A percentile compares a stretch with the other conserved stretches of the same genome.
phyloP scores from a whole-genome alignment of 495 filamentous ascomycete genomes.

The Aspergillus nidulans region DNA sequence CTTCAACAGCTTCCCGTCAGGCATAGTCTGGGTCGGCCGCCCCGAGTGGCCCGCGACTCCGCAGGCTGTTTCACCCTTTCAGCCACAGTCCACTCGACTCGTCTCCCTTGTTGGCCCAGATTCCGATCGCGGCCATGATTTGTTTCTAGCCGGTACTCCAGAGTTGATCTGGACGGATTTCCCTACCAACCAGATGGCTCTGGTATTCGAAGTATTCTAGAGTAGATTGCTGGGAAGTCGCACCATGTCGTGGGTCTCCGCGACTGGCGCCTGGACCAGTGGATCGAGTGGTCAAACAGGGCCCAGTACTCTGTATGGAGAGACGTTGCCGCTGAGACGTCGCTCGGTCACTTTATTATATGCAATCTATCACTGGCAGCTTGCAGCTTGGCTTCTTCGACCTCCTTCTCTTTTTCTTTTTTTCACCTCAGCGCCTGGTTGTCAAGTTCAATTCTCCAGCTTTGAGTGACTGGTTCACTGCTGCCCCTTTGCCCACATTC shows the following conservation, averaged over 20 bases:
- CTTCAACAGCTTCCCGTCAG: background rate
- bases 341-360: constrained; percentile 9
- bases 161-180: background rate
- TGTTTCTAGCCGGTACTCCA: background rate
- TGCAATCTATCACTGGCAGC: constrained; percentile 7
- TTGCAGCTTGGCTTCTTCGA: constrained; percentile 16
- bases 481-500: constrained; percentile 29
- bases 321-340: too few relatives aligned
- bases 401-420: constrained; percentile 6
- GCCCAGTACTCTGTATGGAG: too few relatives aligned
- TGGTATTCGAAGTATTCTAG: too few relatives aligned
- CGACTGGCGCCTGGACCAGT: background rate
- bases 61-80: constrained; percentile 16
- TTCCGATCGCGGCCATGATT: background rate
- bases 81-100: constrained; percentile 9
- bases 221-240: constrained; percentile 2
- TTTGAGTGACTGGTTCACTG: constrained; percentile 30
- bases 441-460: constrained; percentile 7
- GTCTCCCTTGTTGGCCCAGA: background rate
- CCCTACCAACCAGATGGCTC: background rate
- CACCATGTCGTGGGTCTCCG: constrained; percentile 3
- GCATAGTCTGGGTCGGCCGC: background rate
- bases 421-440: constrained; percentile 12
- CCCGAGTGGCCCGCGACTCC: constrained; percentile 1
- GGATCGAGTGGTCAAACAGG: background rate